Evolutionary conservation across 73 alveolate species (phyloP).

Genomic region (Symbiodinium pilosum): DNA sequence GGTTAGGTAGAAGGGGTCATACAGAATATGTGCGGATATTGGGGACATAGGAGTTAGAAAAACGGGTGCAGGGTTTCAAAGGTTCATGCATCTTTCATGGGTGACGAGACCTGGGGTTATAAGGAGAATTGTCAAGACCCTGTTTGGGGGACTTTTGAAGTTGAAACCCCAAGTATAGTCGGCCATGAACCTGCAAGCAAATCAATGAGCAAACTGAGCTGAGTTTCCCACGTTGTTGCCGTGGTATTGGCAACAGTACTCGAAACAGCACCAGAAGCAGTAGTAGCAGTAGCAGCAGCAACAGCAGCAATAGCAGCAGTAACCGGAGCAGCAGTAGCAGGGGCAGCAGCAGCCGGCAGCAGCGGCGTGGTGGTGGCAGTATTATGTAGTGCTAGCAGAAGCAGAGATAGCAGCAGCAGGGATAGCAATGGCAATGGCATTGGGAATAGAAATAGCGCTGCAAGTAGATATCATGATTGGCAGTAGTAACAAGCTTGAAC

Average conservation of each 20-base stretch:
- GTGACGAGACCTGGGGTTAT: background rate
- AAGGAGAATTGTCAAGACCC: background rate
- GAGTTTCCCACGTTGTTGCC: background rate
- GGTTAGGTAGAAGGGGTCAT: too few relatives aligned
- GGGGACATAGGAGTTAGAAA: too few relatives aligned
- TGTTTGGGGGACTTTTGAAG: background rate
- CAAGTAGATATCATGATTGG: too few relatives aligned
- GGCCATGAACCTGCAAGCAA: too few relatives aligned
- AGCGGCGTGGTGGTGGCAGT: too few relatives aligned
- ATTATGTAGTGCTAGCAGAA: too few relatives aligned
- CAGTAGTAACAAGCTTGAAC: too few relatives aligned
- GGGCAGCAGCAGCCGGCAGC: too few relatives aligned
- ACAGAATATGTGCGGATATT: too few relatives aligned
- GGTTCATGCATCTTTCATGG: too few relatives aligned
- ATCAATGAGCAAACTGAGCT: background rate
- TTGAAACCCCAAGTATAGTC: background rate
- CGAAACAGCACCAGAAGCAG: background rate
- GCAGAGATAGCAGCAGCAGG: too few relatives aligned
- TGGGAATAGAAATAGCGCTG: background rate
- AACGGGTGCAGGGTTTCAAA: too few relatives aligned
- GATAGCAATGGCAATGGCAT: background rate
- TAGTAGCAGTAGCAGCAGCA: background rate
- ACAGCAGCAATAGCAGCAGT: background rate
- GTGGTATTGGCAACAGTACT: background rate
- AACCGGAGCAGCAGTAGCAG: background rate